A percentile compares a stretch with the other conserved stretches of the same genome.
Evolutionary conservation across 192 early-diverging fungal genomes (phyloP).

Genomic region (Entophlyctis luteolus): DNA sequence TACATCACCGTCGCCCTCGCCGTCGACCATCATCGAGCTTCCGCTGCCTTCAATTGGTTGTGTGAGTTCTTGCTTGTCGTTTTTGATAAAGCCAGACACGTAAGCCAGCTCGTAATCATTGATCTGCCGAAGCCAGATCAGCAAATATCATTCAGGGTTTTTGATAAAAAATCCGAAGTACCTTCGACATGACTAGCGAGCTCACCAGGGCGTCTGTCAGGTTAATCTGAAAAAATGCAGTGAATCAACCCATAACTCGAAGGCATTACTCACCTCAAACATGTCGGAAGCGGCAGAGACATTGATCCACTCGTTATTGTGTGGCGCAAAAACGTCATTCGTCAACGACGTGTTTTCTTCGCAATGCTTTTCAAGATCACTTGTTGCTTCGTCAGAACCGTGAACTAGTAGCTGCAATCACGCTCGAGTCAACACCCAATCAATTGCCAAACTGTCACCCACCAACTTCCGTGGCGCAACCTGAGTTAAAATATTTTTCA

Average conservation of each 20-base stretch:
- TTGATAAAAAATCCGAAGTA: conserved; percentile 31
- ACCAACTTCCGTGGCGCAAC: conserved; percentile 77
- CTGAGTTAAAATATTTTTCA: conserved; percentile 80
- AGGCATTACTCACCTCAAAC: conserved; percentile 64
- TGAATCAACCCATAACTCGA: neutral
- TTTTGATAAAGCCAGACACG: conserved; percentile 72
- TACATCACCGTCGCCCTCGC: neutral
- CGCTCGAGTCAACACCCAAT: neutral
- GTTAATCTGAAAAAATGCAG: conserved; percentile 36
- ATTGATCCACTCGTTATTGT: conserved; percentile 78
- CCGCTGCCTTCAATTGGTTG: neutral
- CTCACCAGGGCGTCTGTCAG: conserved; percentile 86
- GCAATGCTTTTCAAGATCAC: conserved; percentile 61
- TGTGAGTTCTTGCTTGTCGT: conserved; percentile 24
- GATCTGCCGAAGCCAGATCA: conserved; percentile 33
- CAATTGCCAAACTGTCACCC: conserved; percentile 13
- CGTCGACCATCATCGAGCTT: conserved; percentile 37
- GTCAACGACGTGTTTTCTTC: conserved; percentile 66
- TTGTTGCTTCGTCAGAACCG: conserved; percentile 68
- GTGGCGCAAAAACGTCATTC: conserved; percentile 78
- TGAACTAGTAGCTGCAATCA: conserved; percentile 69
- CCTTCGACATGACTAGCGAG: conserved; percentile 68
- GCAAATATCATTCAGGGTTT: neutral
- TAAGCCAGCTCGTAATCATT: conserved; percentile 75
- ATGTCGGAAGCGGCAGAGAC: conserved; percentile 85